phyloP scores from a whole-genome alignment of 495 filamentous ascomycete species.

The Hyaloscypha hepaticicola region DNA sequence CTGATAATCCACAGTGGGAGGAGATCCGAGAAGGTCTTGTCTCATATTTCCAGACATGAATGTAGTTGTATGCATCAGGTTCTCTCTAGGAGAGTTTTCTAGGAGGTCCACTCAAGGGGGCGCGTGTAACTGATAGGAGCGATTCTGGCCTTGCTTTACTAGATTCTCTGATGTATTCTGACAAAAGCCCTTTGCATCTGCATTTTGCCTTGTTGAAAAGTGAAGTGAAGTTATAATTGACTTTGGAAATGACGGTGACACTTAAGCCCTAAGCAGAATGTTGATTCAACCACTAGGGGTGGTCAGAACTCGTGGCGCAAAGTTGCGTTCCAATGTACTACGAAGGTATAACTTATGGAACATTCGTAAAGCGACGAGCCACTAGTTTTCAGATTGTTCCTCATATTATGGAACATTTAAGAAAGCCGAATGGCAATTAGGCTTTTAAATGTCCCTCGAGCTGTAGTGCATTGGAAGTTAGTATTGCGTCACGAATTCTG shows the following conservation, averaged over 20 bases:
- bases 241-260: not conserved
- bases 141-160: slow-evolving; percentile 24
- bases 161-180: slow-evolving; percentile 33
- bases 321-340: too few relatives aligned
- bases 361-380: too few relatives aligned
- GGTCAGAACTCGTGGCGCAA: too few relatives aligned
- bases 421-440: too few relatives aligned
- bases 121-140: slow-evolving; percentile 32
- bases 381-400: too few relatives aligned
- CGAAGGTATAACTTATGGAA: too few relatives aligned
- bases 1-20: slow-evolving; percentile 23
- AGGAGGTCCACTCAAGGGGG: slow-evolving; percentile 8
- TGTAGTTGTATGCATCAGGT: slow-evolving; percentile 30
- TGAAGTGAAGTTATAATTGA: not conserved
- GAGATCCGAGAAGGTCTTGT: slow-evolving; percentile 11
- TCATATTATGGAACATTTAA: too few relatives aligned
- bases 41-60: slow-evolving; percentile 24
- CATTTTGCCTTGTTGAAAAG: not conserved
- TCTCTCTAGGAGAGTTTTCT: slow-evolving; percentile 12
- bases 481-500: too few relatives aligned
- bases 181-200: slow-evolving; percentile 24
- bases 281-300: too few relatives aligned
- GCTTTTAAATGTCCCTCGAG: not conserved
- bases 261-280: too few relatives aligned
- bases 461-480: too few relatives aligned